A percentile compares a stretch with the other conserved stretches of the same genome.
Conservation (phyloP, 495 filamentous ascomycete species). For the Neurospora sublineolata region DNA sequence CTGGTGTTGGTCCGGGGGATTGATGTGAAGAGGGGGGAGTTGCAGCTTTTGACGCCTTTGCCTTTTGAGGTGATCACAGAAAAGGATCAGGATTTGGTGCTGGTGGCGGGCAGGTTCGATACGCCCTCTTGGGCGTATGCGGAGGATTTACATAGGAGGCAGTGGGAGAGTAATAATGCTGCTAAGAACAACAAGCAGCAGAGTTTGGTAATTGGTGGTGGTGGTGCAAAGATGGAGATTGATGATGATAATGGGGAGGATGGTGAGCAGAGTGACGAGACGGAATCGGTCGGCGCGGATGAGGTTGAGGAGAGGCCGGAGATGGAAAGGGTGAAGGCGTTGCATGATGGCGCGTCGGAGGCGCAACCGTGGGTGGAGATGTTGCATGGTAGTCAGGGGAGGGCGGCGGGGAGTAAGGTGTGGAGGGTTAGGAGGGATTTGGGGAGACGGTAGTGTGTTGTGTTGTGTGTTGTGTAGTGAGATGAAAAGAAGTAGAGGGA, state of each 20-base stretch:
- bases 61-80: slow-evolving; percentile 7
- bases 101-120: slow-evolving; percentile 48
- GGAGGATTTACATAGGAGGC: slow-evolving; percentile 32
- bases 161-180: not conserved
- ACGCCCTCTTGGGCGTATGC: slow-evolving; percentile 48
- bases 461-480: not conserved
- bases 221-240: not conserved
- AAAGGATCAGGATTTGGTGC: slow-evolving; percentile 27
- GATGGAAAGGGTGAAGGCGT: slow-evolving; percentile 1
- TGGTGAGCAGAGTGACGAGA: slow-evolving; percentile 8
- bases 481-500: not conserved
- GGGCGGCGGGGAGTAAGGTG: slow-evolving; percentile 37
- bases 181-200: not conserved
- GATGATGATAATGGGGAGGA: slow-evolving; percentile 3
- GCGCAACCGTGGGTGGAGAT: slow-evolving; percentile 41
- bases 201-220: not conserved
- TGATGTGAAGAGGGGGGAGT: slow-evolving; percentile 27
- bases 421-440: slow-evolving; percentile 47
- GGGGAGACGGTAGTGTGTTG: slow-evolving; percentile 14
- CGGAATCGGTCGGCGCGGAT: slow-evolving; percentile 6
- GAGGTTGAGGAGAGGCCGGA: slow-evolving; percentile 5
- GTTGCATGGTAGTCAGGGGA: slow-evolving; percentile 34
- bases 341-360: slow-evolving; percentile 8
- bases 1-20: slow-evolving; percentile 46
- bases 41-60: slow-evolving; percentile 46